Evolutionary conservation across 2,329 filamentous ascomycete genomes (phyloP).

Genomic region (Onygena corvina): DNA sequence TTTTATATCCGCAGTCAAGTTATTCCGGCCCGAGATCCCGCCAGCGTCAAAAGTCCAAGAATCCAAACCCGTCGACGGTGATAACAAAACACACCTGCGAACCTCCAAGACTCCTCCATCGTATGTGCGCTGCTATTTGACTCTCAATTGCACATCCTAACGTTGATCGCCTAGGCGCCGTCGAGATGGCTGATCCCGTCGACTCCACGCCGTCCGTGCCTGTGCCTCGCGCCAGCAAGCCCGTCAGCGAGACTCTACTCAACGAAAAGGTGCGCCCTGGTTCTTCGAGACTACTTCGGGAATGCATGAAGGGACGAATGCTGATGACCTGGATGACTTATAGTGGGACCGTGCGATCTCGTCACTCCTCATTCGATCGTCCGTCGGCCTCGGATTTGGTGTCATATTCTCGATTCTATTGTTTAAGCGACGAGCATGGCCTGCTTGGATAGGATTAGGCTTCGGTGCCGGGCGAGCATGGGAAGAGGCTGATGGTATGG

Average conservation of each 20-base stretch:
- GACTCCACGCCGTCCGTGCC: constrained; percentile 48
- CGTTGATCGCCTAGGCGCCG: not conserved
- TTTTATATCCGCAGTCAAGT: constrained; percentile 1
- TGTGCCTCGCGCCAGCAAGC: constrained; percentile 58
- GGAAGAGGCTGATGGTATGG: constrained; percentile 87
- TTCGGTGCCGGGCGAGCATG: constrained; percentile 95
- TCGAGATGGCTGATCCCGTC: constrained; percentile 45
- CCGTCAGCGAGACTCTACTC: constrained; percentile 92
- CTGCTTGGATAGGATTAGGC: constrained; percentile 83
- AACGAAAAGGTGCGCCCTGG: constrained; percentile 89
- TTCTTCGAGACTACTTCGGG: no score
- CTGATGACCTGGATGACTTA: not conserved
- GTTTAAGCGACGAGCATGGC: constrained; percentile 97
- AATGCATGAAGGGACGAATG: not conserved
- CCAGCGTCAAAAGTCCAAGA: not conserved
- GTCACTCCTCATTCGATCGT: constrained; percentile 91
- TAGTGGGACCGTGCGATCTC: constrained; percentile 99
- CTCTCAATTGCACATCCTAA: not conserved
- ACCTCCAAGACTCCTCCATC: not conserved
- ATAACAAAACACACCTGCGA: constrained; percentile 1
- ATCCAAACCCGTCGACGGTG: not conserved
- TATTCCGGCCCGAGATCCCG: not conserved
- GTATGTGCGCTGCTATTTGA: not conserved
- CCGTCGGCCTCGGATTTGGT: constrained; percentile 90
- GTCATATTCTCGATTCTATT: constrained; percentile 96